Conservation (phyloP, 139 green algal species). For the Spirogloea muscicola region DNA sequence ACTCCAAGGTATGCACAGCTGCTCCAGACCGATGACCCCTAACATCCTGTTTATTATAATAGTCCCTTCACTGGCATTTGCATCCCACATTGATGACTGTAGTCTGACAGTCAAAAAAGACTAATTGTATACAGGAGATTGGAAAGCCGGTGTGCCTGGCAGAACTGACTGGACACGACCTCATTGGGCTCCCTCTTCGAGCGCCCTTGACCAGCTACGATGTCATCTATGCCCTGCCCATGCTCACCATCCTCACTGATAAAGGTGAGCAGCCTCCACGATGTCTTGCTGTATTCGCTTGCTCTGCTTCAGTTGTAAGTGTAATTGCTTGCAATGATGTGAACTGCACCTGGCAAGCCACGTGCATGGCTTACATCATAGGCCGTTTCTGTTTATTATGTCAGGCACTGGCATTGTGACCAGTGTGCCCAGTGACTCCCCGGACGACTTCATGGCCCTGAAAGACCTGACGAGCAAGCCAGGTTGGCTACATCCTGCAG, state of each 20-base stretch:
- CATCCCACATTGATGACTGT: too few species aligned
- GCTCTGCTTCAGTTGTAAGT: neutral
- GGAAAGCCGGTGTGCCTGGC: slow-evolving; percentile 73
- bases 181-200: slow-evolving; percentile 82
- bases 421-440: slow-evolving; percentile 87
- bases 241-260: slow-evolving; percentile 95
- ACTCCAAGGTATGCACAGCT: slow-evolving; percentile 44
- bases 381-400: too few species aligned
- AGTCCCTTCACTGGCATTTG: too few species aligned
- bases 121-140: slow-evolving; percentile 56
- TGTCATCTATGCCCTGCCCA: slow-evolving; percentile 86
- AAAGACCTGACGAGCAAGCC: slow-evolving; percentile 90
- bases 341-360: neutral
- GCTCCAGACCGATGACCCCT: too few species aligned
- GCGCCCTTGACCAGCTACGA: slow-evolving; percentile 56
- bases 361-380: too few species aligned
- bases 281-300: neutral
- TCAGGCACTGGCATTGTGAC: slow-evolving; percentile 94
- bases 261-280: slow-evolving; percentile 68
- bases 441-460: slow-evolving; percentile 92
- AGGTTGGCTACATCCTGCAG: slow-evolving; percentile 14
- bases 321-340: neutral
- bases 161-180: slow-evolving; percentile 78
- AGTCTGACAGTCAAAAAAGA: too few species aligned
- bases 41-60: too few species aligned